These are phyloP conservation scores for Paraphaeosphaeria sporulosa DNA, from an alignment of 2,329 filamentous ascomycete species.

Conservation along the genomic window DNA sequence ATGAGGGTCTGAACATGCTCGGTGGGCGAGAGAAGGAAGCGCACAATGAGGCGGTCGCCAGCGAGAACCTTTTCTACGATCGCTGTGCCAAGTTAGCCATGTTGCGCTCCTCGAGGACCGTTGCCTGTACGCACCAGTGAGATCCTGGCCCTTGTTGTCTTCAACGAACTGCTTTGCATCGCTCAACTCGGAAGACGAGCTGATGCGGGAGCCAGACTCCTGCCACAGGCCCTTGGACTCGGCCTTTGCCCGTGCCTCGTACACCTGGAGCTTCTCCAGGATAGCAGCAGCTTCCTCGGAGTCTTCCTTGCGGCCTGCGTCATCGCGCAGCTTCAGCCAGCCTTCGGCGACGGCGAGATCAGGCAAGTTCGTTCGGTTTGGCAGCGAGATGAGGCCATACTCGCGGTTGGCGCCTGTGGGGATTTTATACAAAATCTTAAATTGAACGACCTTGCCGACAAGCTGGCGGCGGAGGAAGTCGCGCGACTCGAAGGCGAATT, in stretches of 20 bases:
- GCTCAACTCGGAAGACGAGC: slow-evolving; percentile 81
- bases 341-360: slow-evolving; percentile 86
- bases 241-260: slow-evolving; percentile 79
- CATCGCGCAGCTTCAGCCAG: slow-evolving; percentile 92
- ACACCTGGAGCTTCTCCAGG: slow-evolving; percentile 77
- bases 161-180: slow-evolving; percentile 79
- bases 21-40: slow-evolving; percentile 79
- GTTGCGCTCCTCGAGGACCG: not conserved
- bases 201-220: slow-evolving; percentile 69
- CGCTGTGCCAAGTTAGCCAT: slow-evolving; percentile 37
- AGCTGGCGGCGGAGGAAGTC: slow-evolving; percentile 86
- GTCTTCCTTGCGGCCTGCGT: slow-evolving; percentile 91
- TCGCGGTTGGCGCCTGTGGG: slow-evolving; percentile 80
- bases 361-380: slow-evolving; percentile 74
- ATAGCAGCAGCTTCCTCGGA: slow-evolving; percentile 74
- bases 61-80: slow-evolving; percentile 91
- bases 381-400: slow-evolving; percentile 81
- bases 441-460: slow-evolving; percentile 87
- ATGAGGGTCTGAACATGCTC: slow-evolving; percentile 91
- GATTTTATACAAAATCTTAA: slow-evolving; percentile 85
- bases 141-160: slow-evolving; percentile 81
- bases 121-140: slow-evolving; percentile 65
- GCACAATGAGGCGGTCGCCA: slow-evolving; percentile 86
- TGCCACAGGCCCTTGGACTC: slow-evolving; percentile 85
- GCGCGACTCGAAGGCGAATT: slow-evolving; percentile 91